Evolutionary conservation across 2,329 filamentous ascomycete species (phyloP), one percentile per base, ranked within the genome.

Genomic region (Hypoxylon sp.): DNA sequence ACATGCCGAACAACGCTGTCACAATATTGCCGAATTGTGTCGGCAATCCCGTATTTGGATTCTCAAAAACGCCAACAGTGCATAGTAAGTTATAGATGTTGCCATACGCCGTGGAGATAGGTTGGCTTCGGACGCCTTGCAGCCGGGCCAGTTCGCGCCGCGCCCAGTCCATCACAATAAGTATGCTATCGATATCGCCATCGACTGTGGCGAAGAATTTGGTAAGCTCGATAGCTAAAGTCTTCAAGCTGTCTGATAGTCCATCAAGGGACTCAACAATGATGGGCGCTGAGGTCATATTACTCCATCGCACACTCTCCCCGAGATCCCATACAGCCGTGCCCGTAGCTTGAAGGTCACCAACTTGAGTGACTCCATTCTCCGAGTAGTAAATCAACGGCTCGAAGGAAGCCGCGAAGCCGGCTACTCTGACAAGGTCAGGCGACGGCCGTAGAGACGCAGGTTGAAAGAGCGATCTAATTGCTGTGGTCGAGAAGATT

Each of bases 121-220:
- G 86, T 47, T 87, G 88, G 0, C 87, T 86, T 6, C 89, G 88
- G 19, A 87, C 82, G 21, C 85, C 84, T 68, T 89, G 87, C 62
- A 96, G 83, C 50, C 90, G 89, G 67, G 89, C 85, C 13, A 98
- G 88, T 79, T 98, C 94, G 71, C 94, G 90, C 76, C 92, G 92
- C 13, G 93, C 93, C 95, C 95, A 98, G 77, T 97, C 93, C 94
- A 98, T 98, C 56, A 97, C 93, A 67, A 96, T 91, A 37, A 98
- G 86, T 72, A 98, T 97, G 67, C 87, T 91, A 78, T 98, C 95
- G 74, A 98, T 92, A 76, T 98, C 95, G 27, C 93, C 93, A 75
- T 98, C 93, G 11, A 98, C 93, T 72, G 94, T 93, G 56, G 94
- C 92, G 79, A 98, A 97, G 83, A 98, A 98, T 75, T 91, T 91